Conservation (phyloP, 1,139 yeast species). For the Blastobotrys aristatus region DNA sequence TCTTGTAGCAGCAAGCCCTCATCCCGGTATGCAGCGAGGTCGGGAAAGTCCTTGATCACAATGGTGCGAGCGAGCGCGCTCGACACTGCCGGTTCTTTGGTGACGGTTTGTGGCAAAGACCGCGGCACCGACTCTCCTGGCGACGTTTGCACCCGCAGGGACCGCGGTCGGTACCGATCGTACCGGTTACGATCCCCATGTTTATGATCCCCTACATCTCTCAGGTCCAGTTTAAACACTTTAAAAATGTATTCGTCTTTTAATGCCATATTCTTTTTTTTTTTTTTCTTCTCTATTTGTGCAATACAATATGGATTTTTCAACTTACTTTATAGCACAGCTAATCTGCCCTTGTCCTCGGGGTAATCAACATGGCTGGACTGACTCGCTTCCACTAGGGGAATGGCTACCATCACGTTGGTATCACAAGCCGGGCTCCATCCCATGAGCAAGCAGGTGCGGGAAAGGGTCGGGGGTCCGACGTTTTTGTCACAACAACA, state of each 20-base stretch:
- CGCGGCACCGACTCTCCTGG: too few relatives aligned
- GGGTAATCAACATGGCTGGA: neutral
- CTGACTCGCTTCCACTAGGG: neutral
- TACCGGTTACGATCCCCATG: neutral
- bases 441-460: too few relatives aligned
- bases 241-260: neutral
- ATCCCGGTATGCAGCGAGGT: neutral
- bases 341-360: too few relatives aligned
- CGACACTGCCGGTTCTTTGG: too few relatives aligned
- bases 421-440: too few relatives aligned
- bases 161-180: neutral
- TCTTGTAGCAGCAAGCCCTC: neutral
- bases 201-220: neutral
- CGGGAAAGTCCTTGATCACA: neutral
- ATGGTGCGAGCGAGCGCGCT: neutral
- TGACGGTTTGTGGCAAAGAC: too few relatives aligned
- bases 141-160: neutral
- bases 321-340: too few relatives aligned
- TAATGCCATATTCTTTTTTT: neutral
- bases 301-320: too few relatives aligned
- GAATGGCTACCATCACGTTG: neutral
- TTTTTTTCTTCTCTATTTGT: too few relatives aligned
- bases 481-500: too few relatives aligned
- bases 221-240: neutral
- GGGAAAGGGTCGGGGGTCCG: neutral